Evolutionary conservation across 1,284 basidiomycete genomes (phyloP), one percentile per base, ranked within the genome.

Genomic region (Malassezia caprae): DNA sequence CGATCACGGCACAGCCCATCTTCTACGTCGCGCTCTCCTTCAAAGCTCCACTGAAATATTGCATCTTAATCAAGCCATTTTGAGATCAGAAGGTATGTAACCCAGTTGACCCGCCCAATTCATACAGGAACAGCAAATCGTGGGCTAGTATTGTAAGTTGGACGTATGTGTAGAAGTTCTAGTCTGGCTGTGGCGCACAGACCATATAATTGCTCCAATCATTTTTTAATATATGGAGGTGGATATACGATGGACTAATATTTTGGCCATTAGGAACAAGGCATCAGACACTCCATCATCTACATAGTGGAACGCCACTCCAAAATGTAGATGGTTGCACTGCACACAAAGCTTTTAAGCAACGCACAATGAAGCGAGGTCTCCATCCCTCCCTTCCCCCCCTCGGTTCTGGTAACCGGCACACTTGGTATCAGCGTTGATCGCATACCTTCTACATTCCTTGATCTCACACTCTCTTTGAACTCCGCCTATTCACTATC

Each of bases 11-110:
- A 79, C 90, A 43, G 85, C 87, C 72, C 86, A 83, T 76, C 84
- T 84, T 65, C 82, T 89, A 23, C 94, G 93, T 67, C 78, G 80
- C 41, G 87, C 89, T 5, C 77, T 96, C 51, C 81, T 82, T 54
- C 83, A 82, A 63, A 91, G 90, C 88, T 83, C 86, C 1, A 79
- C 81, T 39, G 83, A 88, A 28, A 77, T 94, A 11, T 82, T 85
- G 57, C 77, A 79, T 24, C 81, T 90, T 13, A 86, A 88, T 64
- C 76, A 77, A 21, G 80, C 83, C 21, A 82, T 90, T 31, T 78
- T 87, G 13, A 78, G 78, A n/a, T 90, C 90, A 76, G 59, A 67
- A 3, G 51, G 43, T 45, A 35, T 12, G 49, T 51, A 23, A 37
- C 19, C 24, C 13, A 17, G 39, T 24, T 32, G 8, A 31, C 17